A percentile compares a stretch with the other conserved stretches of the same genome.
Evolutionary conservation across 2,329 filamentous ascomycete species (phyloP).

Genomic region (Claviceps fusiformis): DNA sequence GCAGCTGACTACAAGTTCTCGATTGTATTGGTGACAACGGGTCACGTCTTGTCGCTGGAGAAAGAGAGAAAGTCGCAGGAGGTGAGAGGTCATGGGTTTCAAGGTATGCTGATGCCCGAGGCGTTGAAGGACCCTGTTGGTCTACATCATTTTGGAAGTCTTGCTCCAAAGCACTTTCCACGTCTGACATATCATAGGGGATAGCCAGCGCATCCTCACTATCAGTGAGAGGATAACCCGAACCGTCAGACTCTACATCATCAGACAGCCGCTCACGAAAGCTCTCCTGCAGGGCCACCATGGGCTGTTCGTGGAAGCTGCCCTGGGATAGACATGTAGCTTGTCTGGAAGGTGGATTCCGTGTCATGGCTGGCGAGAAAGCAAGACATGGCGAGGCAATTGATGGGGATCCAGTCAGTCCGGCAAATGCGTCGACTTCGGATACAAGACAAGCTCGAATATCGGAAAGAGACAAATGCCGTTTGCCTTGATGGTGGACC

Average conservation of each 20-base stretch:
- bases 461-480: constrained; percentile 48
- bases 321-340: constrained; percentile 15
- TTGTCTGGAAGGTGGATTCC: constrained; percentile 21
- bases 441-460: constrained; percentile 54
- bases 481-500: constrained; percentile 47
- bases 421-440: constrained; percentile 52
- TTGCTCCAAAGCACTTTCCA: constrained; percentile 19
- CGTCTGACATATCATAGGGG: constrained; percentile 32
- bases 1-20: constrained; percentile 8
- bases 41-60: constrained; percentile 9
- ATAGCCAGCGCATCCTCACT: constrained; percentile 44
- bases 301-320: constrained; percentile 14
- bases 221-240: constrained; percentile 24
- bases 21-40: constrained; percentile 4
- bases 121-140: constrained; percentile 32
- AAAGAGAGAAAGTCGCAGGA: constrained; percentile 14
- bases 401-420: constrained; percentile 42
- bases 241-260: constrained; percentile 10
- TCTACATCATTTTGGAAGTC: constrained; percentile 23
- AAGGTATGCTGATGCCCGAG: constrained; percentile 36
- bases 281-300: constrained; percentile 14
- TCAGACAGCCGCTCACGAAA: constrained; percentile 13
- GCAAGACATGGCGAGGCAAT: constrained; percentile 27
- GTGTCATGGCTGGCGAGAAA: constrained; percentile 38
- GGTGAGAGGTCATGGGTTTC: constrained; percentile 13